A percentile compares a stretch with the other conserved stretches of the same genome.
These are phyloP conservation scores for Suillus occidentalis DNA, from an alignment of 768 basidiomycete species.

Conservation along the genomic window DNA sequence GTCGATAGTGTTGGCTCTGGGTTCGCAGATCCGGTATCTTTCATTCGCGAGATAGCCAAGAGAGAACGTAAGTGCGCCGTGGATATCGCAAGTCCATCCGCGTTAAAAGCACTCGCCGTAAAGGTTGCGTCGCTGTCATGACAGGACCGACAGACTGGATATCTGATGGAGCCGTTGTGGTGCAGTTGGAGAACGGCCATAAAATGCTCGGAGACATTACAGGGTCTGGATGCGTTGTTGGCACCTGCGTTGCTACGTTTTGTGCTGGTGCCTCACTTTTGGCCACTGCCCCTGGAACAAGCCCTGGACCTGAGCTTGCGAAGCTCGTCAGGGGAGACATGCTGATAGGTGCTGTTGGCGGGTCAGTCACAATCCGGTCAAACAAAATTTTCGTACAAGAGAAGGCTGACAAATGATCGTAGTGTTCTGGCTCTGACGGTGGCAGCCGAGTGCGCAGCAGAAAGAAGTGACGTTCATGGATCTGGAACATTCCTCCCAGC, in stretches of 20 bases:
- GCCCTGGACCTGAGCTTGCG: slow-evolving; percentile 31
- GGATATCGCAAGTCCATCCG: not conserved
- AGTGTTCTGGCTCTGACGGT: slow-evolving; percentile 58
- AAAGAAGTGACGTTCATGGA: slow-evolving; percentile 51
- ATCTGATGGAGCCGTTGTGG: slow-evolving; percentile 72
- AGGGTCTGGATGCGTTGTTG: slow-evolving; percentile 86
- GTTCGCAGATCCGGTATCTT: slow-evolving; percentile 70
- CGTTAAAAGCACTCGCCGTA: not conserved
- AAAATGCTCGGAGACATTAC: slow-evolving; percentile 76
- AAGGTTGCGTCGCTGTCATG: slow-evolving; percentile 79
- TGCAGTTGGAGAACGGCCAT: slow-evolving; percentile 76
- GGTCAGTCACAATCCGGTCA: slow-evolving; percentile 44
- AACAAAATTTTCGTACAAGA: not conserved
- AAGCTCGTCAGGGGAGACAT: slow-evolving; percentile 74
- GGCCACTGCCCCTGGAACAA: slow-evolving; percentile 15
- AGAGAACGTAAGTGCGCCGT: slow-evolving; percentile 61
- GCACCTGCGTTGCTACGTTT: slow-evolving; percentile 76
- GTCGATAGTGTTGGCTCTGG: slow-evolving; percentile 83
- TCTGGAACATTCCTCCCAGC: slow-evolving; percentile 66
- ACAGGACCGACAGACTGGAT: slow-evolving; percentile 83
- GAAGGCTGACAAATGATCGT: slow-evolving; percentile 13
- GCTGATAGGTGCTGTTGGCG: slow-evolving; percentile 72
- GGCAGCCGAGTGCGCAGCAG: slow-evolving; percentile 60
- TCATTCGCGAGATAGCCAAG: slow-evolving; percentile 69
- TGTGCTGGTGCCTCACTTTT: slow-evolving; percentile 65